phyloP scores from a whole-genome alignment of 2,329 filamentous ascomycete genomes.

The Chaetomium sp. region DNA sequence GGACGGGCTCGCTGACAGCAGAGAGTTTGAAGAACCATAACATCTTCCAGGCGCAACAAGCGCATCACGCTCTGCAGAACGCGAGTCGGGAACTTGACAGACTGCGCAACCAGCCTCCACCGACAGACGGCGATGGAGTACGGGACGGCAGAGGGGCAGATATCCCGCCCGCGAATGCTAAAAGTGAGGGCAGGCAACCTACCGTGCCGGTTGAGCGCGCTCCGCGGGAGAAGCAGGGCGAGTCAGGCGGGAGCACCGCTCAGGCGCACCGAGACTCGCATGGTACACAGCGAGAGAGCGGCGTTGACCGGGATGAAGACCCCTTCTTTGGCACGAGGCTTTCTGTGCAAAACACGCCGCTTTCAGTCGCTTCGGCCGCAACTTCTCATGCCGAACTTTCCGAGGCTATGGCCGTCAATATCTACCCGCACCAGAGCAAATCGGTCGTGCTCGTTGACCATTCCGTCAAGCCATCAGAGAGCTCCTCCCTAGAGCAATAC shows the following conservation, averaged over 20 bases:
- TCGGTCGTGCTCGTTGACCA: constrained; percentile 64
- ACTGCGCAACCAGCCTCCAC: constrained; percentile 16
- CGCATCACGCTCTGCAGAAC: constrained; percentile 33
- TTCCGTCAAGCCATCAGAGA: constrained; percentile 53
- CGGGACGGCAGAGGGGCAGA: constrained; percentile 4
- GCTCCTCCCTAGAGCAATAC: constrained; percentile 42
- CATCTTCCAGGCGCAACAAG: constrained; percentile 42
- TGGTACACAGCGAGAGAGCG: constrained; percentile 37
- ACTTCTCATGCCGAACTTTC: constrained; percentile 64
- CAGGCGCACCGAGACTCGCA: constrained; percentile 17
- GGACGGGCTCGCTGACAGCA: constrained; percentile 58
- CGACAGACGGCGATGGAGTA: constrained; percentile 15
- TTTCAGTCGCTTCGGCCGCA: constrained; percentile 60
- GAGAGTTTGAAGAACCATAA: constrained; percentile 62
- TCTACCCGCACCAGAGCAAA: constrained; percentile 66
- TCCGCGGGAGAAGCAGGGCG: constrained; percentile 23
- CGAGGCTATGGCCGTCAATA: constrained; percentile 63
- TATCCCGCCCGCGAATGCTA: neutral
- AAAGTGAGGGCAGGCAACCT: constrained; percentile 15
- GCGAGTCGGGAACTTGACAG: constrained; percentile 32
- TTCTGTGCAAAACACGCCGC: constrained; percentile 61
- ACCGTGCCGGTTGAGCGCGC: constrained; percentile 24
- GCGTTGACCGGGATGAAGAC: constrained; percentile 56
- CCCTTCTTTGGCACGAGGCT: constrained; percentile 55
- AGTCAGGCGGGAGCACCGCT: constrained; percentile 11